Evolutionary conservation across 140 eudicot species (phyloP), one percentile per base, ranked within the genome.

Genomic region (Erigeron philadelphicus): DNA sequence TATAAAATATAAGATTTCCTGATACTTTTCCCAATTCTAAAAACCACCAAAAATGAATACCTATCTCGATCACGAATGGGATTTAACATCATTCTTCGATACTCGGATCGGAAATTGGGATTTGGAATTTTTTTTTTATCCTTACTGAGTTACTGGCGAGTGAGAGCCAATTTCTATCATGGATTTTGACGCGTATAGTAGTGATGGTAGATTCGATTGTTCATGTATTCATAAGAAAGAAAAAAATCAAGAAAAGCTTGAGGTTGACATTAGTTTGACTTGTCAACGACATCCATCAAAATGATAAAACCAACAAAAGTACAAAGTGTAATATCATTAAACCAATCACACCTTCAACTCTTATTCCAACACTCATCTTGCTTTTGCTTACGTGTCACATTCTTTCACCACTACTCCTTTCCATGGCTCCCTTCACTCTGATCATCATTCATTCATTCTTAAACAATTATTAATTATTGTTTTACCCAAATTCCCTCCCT

Each of bases 301-400:
- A 8, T 11, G 12, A 8, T 1, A 7, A 0, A 19, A 2, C 0
- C 10, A 1, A 70, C 67, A 70, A 76, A 62, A 63, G 35, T 52
- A 62, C 76, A 53, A 19, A 13, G 3, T 11, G 49, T 23, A 78
- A 49, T 44, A 48, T 49, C 70, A 13, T 52, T 21, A 42, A 42
- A 54, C 95, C 95, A 87, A 87, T 84, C 79, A 84, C 68, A 77
- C 47, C 76, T 63, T 69, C 71, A 46, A 16, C 44, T 18, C 72
- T 66, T 19, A 69, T 55, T 60, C 50, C 64, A 7, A 66, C 75
- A 31, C 78, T 78, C 77, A 77, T 80, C 83, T 69, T 65, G 67
- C 73, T 8, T 61, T 49, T 67, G 79, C 76, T 78, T 57, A 64
- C 85, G 95, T 86, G 89, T 79, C 89, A 55, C 23, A 72, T 66